Base-by-base conservation (phyloP, 2,329 filamentous ascomycete genomes). In the Colletotrichum tropicale region DNA sequence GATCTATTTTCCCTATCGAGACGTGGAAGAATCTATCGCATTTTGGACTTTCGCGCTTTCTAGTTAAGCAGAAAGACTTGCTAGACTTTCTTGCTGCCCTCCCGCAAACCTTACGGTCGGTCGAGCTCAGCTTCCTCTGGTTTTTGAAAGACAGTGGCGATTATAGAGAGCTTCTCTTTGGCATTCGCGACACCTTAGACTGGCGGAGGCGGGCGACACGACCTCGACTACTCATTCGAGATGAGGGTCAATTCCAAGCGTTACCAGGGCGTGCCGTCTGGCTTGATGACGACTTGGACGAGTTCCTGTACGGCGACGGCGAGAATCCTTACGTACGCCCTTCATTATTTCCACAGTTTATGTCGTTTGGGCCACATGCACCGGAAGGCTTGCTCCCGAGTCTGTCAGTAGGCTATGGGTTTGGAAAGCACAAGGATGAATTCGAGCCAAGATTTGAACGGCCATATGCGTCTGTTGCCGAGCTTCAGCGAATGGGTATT, bases 91-190 rank as follows among this genome's bases (percentile, higher is more conserved):
- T 86, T 16, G 52, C 62, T 2, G 69, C 64, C 0, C 66, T 86
- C 1, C 83, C 82, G 5, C 9, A 26, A 0, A 81, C 81, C 1
- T 26, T 85, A 1, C 77, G 79, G 12, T 82, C 81, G 2, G 74
- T 85, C 1, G 80, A 86, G 32, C 76, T 86, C 8, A 85, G 82
- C 60, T 82, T 81, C 15, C 75, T 85, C 1, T 12, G 10, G 5
- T 84, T 84, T 28, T 2, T 81, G 16, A 71, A 77, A 9, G 6
- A 28, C 18, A 52, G 34, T 10, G 71, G 71, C 30, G n/a, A 56
- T 4, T 75, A 71, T 24, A 21, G 76, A 48, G 62, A 76, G 12
- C 62, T 83, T 6, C 75, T 83, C 12, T 32, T 72, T 43, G 75
- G 70, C 4, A 79, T 81, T 9, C 78, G 79, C 6, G 69, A 79